Evolutionary conservation across 2,329 filamentous ascomycete species (phyloP).

Genomic region (Cercospora canescens): DNA sequence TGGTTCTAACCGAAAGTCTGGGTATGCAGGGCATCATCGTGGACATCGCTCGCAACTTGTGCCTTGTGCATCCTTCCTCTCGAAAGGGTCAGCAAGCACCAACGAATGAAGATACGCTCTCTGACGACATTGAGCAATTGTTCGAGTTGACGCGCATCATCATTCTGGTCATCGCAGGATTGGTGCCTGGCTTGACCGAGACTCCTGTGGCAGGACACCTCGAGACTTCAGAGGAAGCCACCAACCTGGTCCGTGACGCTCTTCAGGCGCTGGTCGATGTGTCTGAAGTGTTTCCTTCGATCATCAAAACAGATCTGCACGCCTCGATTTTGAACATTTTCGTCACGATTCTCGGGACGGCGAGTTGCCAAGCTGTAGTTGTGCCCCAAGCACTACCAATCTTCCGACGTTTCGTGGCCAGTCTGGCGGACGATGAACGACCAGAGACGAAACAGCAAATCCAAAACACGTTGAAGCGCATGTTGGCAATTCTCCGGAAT

Average conservation of each 20-base stretch:
- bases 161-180: constrained; percentile 82
- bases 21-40: constrained; percentile 91
- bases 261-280: constrained; percentile 90
- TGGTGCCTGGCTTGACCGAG: constrained; percentile 79
- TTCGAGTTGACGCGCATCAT: constrained; percentile 97
- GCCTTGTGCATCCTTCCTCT: constrained; percentile 87
- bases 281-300: constrained; percentile 90
- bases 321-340: constrained; percentile 98
- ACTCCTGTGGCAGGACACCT: constrained; percentile 54
- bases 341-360: constrained; percentile 84
- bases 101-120: constrained; percentile 65
- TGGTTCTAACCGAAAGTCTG: constrained; percentile 86
- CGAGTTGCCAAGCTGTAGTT: constrained; percentile 81
- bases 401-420: constrained; percentile 84
- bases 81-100: constrained; percentile 54
- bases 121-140: constrained; percentile 95
- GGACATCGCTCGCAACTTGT: constrained; percentile 86
- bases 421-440: constrained; percentile 56
- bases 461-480: constrained; percentile 77
- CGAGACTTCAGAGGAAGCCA: constrained; percentile 76
- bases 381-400: constrained; percentile 88
- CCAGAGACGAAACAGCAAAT: constrained; percentile 66
- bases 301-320: constrained; percentile 95
- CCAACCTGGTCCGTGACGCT: constrained; percentile 74
- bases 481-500: constrained; percentile 75